Conservation (phyloP, 768 basidiomycete species). For the Zangia roseola region DNA sequence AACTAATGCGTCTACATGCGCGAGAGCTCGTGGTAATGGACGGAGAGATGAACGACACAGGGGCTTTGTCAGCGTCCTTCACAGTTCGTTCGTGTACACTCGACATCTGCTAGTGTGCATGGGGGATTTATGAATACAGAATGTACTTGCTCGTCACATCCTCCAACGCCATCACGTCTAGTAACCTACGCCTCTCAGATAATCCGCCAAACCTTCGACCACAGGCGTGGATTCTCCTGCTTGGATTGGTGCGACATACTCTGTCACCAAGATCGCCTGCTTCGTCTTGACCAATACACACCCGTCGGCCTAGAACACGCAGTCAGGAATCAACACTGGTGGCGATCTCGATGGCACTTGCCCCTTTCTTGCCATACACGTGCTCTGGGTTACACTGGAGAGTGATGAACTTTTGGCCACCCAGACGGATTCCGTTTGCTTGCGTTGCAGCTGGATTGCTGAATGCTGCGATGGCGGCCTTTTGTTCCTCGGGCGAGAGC, state of each 20-base stretch:
- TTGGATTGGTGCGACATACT: constrained; percentile 64
- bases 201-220: constrained; percentile 71
- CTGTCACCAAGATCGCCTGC: constrained; percentile 76
- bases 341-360: constrained; percentile 36
- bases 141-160: not conserved
- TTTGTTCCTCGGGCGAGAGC: constrained; percentile 26
- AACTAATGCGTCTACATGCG: no score
- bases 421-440: constrained; percentile 61
- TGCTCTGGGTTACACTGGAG: constrained; percentile 47
- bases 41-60: no score
- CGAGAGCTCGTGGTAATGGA: no score
- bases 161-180: constrained; percentile 30
- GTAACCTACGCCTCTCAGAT: constrained; percentile 60
- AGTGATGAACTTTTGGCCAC: constrained; percentile 74
- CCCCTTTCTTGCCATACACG: constrained; percentile 77
- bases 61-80: no score
- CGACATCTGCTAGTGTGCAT: no score
- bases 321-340: not conserved
- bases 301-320: constrained; percentile 63
- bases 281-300: constrained; percentile 72
- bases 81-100: no score
- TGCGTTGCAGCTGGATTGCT: constrained; percentile 38
- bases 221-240: constrained; percentile 61
- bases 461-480: constrained; percentile 40
- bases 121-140: not conserved